Base-by-base conservation (phyloP, 1,139 yeast species). In the Geotrichum bryndzae region DNA sequence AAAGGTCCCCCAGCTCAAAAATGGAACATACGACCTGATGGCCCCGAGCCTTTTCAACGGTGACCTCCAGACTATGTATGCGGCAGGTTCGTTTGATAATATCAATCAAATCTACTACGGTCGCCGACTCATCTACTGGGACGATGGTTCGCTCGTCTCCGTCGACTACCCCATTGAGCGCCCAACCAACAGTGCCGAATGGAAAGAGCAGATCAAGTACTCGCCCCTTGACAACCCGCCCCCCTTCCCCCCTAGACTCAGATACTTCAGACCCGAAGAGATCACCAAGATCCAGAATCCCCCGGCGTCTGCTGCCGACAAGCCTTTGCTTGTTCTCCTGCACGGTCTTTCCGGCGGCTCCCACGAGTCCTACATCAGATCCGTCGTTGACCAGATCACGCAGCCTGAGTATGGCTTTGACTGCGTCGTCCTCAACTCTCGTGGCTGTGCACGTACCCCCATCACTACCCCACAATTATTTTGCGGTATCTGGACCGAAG, bases 271-370 rank as follows among this genome's bases (percentile, higher is more conserved):
- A 2, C 77, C 80, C 1, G 78, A 76, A 6, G 90, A 86, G 70
- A 62, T 81, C n/a, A 70, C 69, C 2, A 69, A 69, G 4, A 58
- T 70, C 22, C 74, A 71, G 46, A 69, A 68, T 41, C 68, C 72
- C 0, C 70, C 70, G 1, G 72, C 72, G 35, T 69, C 73, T 3
- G 54, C 35, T 29, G 61, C 57, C 15, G 79, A 77, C 35, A 81
- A 78, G 61, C 96, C 97, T 1, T 76, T 91, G 61, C 81, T 88
- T 45, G 81, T 91, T 31, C 79, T 87, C 5, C 76, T 87, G 58
- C 97, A 92, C 71, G 98, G 97, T 0, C 81, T 92, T 51, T 92
- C 90, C 4, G 97, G 97, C 25, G 97, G 97, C 0, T 87, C 96
- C 25, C 96, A 90, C 68, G 97, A 92, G 72, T 84, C 94, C 1